Percentiles rank a stretch among this genome's conserved stretches.
Evolutionary conservation across 129 eudicot species (phyloP).

Genomic region (Lactuca sativa): DNA sequence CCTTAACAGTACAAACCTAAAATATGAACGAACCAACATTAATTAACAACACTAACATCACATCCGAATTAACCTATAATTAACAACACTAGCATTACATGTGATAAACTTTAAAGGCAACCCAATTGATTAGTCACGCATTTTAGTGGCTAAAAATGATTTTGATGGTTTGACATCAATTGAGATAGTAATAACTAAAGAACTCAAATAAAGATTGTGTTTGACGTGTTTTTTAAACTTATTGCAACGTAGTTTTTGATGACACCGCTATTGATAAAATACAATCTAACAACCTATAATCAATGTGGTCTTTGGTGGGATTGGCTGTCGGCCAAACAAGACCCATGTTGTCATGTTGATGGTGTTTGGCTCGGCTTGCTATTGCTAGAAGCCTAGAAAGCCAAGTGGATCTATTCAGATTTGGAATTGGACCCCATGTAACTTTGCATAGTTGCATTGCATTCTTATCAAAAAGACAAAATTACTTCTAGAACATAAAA

Average conservation of each 20-base stretch:
- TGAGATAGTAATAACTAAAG: no score
- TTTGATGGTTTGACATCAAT: no score
- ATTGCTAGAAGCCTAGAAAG: neutral
- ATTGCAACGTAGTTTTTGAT: no score
- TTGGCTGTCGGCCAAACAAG: neutral
- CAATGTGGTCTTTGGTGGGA: neutral
- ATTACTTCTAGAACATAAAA: neutral
- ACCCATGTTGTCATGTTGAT: neutral
- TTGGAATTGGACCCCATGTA: neutral
- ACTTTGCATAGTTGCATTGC: neutral
- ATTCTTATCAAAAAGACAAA: neutral
- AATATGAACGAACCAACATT: neutral
- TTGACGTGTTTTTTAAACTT: no score
- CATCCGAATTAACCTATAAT: neutral
- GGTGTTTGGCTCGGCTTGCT: neutral
- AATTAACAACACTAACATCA: neutral
- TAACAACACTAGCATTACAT: neutral
- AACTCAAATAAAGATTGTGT: no score
- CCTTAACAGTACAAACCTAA: neutral
- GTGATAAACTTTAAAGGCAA: neutral
- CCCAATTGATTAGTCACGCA: neutral
- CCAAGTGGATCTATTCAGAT: neutral
- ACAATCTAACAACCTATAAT: neutral
- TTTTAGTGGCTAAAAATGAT: no score
- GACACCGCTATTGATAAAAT: no score